Evolutionary conservation across 176 grass and related monocot genomes (phyloP).

Genomic region (Poa pratensis): DNA sequence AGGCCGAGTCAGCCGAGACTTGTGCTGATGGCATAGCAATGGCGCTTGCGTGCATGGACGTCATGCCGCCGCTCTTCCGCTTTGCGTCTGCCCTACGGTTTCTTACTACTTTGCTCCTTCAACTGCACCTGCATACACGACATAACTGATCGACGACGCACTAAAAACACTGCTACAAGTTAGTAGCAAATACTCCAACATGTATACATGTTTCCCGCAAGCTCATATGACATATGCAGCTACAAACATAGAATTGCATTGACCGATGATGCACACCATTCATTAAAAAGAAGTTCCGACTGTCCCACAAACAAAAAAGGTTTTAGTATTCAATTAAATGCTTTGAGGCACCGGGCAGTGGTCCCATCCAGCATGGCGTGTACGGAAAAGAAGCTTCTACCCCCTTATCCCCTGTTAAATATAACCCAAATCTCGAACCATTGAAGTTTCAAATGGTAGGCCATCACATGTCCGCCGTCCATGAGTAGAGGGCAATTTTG

Average conservation of each 20-base stretch:
- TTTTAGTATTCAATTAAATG: not conserved
- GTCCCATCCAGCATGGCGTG: conserved; percentile 2
- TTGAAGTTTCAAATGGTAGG: not conserved
- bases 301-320: not conserved
- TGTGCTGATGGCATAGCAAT: too few species aligned
- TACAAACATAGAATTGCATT: not conserved
- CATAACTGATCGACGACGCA: too few species aligned
- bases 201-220: too few species aligned
- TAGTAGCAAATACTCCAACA: not conserved
- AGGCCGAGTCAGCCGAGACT: too few species aligned
- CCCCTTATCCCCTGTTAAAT: not conserved
- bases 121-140: too few species aligned
- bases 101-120: too few species aligned
- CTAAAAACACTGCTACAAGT: too few species aligned
- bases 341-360: not conserved
- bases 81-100: too few species aligned
- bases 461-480: not conserved
- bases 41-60: too few species aligned
- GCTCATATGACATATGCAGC: too few species aligned
- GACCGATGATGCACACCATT: not conserved
- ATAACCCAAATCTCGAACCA: not conserved
- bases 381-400: not conserved
- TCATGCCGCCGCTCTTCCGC: too few species aligned
- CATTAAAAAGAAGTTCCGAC: too few species aligned
- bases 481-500: not conserved